Conservation (phyloP, 1,284 basidiomycete genomes). For the Veloboletus limbatus region DNA sequence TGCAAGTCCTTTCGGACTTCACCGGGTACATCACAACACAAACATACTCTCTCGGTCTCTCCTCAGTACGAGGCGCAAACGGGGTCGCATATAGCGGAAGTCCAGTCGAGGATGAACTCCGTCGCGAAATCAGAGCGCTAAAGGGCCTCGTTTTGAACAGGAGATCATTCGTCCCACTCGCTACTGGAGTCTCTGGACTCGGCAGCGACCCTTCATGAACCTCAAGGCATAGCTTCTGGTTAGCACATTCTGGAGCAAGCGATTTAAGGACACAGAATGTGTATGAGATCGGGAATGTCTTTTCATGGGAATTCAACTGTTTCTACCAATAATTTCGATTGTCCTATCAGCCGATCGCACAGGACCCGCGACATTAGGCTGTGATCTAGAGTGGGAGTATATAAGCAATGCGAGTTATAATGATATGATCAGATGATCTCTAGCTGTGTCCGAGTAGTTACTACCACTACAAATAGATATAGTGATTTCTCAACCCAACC, state of each 20-base stretch:
- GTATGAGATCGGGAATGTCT: not conserved
- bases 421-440: constrained; percentile 1
- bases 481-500: not conserved
- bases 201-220: constrained; percentile 4
- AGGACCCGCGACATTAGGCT: not conserved
- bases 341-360: not conserved
- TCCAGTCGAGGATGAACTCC: constrained; percentile 43
- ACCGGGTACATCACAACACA: constrained; percentile 54
- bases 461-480: not conserved
- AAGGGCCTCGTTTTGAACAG: constrained; percentile 56
- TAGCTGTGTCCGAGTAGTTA: not conserved
- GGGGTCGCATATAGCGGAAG: constrained; percentile 5
- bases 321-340: not conserved
- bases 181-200: constrained; percentile 5
- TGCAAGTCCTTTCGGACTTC: constrained; percentile 47
- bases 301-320: not conserved
- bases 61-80: constrained; percentile 17
- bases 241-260: not conserved
- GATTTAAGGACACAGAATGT: not conserved
- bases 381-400: not conserved
- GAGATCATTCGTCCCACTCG: constrained; percentile 29
- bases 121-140: constrained; percentile 50
- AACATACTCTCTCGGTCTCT: constrained; percentile 37
- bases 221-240: not conserved
- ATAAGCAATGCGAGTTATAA: not conserved